Evolutionary conservation across 2,329 filamentous ascomycete genomes (phyloP), one percentile per base, ranked within the genome.

Genomic region (Calcarisporium arbuscula): DNA sequence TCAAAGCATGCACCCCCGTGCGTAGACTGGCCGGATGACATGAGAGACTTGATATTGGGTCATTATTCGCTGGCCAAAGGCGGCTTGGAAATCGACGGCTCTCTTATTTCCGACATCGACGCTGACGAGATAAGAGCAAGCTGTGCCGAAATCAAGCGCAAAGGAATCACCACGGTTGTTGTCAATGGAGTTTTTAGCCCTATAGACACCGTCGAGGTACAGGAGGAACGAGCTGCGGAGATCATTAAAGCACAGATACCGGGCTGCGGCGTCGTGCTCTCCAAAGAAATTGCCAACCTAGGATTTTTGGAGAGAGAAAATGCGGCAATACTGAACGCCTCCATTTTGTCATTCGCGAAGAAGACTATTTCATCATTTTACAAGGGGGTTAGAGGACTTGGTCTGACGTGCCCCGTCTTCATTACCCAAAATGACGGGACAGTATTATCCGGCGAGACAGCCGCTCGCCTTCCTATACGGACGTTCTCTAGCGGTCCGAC

Each of bases 341-440:
- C 75, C 3, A 77, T 82, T 21, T 57, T 80, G 9, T 50, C 62
- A 1, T 78, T 79, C 46, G 77, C 75, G 0, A 61, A 65, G 12
- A 62, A 63, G 42, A 80, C 74, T 0, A 77, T 80, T 40, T 58
- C 57, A 8, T 67, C 68, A 1, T 81, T 82, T 43, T 60, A 69
- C 17, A 57, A 61, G 23, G 68, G 76, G 1, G 64, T 80, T 28
- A 52, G 54, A 26, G 58, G 60, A 3, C 53, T 81, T 3, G 61
- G 65, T 0, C 52, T 78, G 1, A 45, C 49, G 1, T 78, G 74
- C 28, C 72, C 72, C 0, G 62, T 78, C 0, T 81, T 77, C 40
- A 61, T 82, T 25, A 77, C 76, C 0, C 70, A 80, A 44, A 82
- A 82, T 31, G 77, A 81, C 43, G 77, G 78, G 2, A 80, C 75